Evolutionary conservation across 78 protist species (phyloP).

Genomic region (Trichosphaerium sp.): DNA sequence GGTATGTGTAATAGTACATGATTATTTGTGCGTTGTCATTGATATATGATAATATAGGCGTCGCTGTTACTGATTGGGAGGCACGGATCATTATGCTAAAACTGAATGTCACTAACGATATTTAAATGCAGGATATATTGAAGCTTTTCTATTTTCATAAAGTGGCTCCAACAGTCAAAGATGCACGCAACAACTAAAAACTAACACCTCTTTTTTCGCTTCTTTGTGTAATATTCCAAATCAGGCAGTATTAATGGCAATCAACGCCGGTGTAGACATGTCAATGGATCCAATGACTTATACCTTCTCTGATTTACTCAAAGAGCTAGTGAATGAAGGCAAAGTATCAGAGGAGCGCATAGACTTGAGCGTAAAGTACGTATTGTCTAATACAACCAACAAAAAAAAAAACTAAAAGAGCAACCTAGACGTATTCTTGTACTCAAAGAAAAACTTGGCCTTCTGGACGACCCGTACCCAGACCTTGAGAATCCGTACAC

Average conservation of each 20-base stretch:
- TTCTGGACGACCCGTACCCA: constrained; percentile 32
- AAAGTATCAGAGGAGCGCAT: constrained; percentile 27
- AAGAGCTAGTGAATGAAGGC: constrained; percentile 19
- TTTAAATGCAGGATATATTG: constrained; percentile 39
- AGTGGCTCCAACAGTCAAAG: constrained; percentile 17
- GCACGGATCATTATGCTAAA: no score
- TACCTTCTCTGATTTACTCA: constrained; percentile 19
- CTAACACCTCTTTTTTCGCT: no score
- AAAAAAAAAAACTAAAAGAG: background rate
- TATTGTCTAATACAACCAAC: background rate
- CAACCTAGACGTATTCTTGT: constrained; percentile 10
- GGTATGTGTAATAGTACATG: no score
- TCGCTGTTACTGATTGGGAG: constrained; percentile 55
- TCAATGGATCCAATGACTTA: constrained; percentile 48
- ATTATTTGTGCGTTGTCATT: no score
- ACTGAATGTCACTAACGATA: no score
- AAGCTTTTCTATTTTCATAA: constrained; percentile 35
- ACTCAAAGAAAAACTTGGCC: constrained; percentile 43
- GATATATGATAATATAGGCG: no score
- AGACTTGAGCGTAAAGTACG: constrained; percentile 8
- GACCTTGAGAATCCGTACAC: background rate
- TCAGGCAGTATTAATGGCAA: constrained; percentile 30
- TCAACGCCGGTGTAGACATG: constrained; percentile 58
- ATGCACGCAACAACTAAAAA: no score
- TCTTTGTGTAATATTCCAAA: no score